Evolutionary conservation across 2,329 filamentous ascomycete species (phyloP).

Genomic region (Cladophialophora exuberans): DNA sequence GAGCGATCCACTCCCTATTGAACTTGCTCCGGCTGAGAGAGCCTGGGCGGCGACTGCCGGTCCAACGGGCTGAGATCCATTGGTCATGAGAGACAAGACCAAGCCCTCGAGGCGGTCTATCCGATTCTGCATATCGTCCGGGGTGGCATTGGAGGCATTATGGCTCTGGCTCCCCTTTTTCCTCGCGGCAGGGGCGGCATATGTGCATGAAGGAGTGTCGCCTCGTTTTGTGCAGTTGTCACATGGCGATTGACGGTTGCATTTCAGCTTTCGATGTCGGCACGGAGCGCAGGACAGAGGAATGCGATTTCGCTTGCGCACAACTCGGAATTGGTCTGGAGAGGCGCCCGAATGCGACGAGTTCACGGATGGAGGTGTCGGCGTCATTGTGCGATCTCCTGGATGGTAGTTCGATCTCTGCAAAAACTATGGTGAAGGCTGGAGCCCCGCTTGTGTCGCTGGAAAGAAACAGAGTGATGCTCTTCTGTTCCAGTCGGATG

Average conservation of each 20-base stretch:
- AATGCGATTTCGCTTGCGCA: conserved; percentile 88
- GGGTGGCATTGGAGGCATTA: conserved; percentile 57
- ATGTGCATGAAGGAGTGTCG: conserved; percentile 79
- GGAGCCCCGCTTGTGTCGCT: conserved; percentile 5
- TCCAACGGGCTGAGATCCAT: conserved; percentile 67
- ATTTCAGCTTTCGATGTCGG: conserved; percentile 91
- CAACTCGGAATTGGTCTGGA: conserved; percentile 84
- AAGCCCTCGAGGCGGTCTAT: conserved; percentile 93
- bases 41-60: conserved; percentile 61
- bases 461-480: too few relatives aligned
- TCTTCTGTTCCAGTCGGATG: too few relatives aligned
- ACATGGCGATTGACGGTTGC: conserved; percentile 87
- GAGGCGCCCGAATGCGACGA: conserved; percentile 74
- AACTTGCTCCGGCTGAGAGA: conserved; percentile 41
- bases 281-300: conserved; percentile 91
- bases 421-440: neutral
- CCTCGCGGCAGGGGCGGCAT: conserved; percentile 70
- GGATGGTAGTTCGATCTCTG: neutral
- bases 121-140: conserved; percentile 98
- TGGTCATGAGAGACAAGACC: conserved; percentile 92
- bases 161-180: conserved; percentile 69
- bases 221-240: conserved; percentile 92
- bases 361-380: conserved; percentile 76
- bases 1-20: conserved; percentile 46
- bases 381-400: conserved; percentile 59